Base-by-base conservation (phyloP, 2,329 filamentous ascomycete species). In the Paraconiothyrium sp. region DNA sequence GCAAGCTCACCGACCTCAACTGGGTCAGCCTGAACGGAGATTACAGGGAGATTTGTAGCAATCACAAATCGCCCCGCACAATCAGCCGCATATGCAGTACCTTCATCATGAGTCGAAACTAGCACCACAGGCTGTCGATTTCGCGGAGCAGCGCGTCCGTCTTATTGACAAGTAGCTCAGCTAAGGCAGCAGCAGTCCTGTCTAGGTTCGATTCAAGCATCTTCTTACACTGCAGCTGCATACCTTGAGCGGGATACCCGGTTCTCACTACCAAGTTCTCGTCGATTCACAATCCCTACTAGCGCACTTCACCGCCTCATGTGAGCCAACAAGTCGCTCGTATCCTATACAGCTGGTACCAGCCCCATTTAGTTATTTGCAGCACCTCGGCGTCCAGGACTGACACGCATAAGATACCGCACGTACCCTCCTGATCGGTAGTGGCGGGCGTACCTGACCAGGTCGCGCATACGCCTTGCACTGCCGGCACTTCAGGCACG, bases 401-500 rank as follows among this genome's bases (percentile, higher is more conserved):
- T 55, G 24, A 20, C 37, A 8, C 16, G 43, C 30, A 37, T 46
- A 24, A 32, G 27, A 56, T 48, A n/a, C 39, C 14, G 54, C 41
- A 47, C 54, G 8, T 14, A 35, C n/a, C 4, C 27, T 11, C 10
- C 16, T 34, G 27, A 34, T 46, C 30, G 41, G 41, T 56, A 30
- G 41, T 47, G 27, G 27, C 54, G 32, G 30, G 24, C 50, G 37
- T 54, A 30, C 22, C 50, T 32, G 50, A 43, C 35, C 32, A 14
- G 43, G 27, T 49, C n/a, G n/a, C 24, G 55, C 34, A 44, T 9
- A 16, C 56, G 30, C 44, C 24, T 37, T 30, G 27, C n/a, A 47
- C 43, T 44, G 48, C 35, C 56, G 56, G 56, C 56, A 58, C 30
- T 58, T 58, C 35, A 58, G 48, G 56, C 56, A 46, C 47, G 7